Percentiles rank a stretch among this genome's conserved stretches.
phyloP scores from a whole-genome alignment of 2,329 filamentous ascomycete species.

The Fusarium globosum region DNA sequence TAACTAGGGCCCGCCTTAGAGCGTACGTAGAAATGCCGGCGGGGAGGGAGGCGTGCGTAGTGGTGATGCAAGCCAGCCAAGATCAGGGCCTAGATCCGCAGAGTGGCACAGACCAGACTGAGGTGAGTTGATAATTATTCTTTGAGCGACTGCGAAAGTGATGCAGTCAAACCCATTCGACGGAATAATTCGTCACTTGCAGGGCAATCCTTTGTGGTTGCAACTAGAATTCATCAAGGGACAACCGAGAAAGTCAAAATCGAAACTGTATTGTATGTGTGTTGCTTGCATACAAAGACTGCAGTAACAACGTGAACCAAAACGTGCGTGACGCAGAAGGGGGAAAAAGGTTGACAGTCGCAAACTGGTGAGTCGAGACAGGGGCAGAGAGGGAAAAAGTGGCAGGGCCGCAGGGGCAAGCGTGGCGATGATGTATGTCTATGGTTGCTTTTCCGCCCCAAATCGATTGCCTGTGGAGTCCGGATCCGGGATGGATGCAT shows the following conservation, averaged over 20 bases:
- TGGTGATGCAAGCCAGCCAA: conserved; percentile 48
- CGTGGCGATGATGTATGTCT: conserved; percentile 50
- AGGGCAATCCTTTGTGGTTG: conserved; percentile 10
- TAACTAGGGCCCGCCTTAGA: conserved; percentile 37
- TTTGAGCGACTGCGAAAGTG: conserved; percentile 18
- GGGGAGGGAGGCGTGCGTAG: conserved; percentile 44
- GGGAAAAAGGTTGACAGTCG: conserved; percentile 32
- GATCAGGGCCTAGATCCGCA: conserved; percentile 46
- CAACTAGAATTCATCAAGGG: conserved; percentile 5
- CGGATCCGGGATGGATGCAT: conserved; percentile 50
- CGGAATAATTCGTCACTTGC: conserved; percentile 2
- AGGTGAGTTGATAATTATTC: conserved; percentile 9
- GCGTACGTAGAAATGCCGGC: conserved; percentile 44
- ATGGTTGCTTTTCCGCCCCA: conserved; percentile 48
- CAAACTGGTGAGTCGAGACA: conserved; percentile 37
- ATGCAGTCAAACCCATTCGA: conserved; percentile 15
- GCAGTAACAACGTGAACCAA: background rate
- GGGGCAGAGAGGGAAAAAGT: conserved; percentile 42
- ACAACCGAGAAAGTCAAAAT: conserved; percentile 24
- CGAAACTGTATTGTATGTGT: conserved; percentile 12
- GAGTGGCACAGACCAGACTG: conserved; percentile 37
- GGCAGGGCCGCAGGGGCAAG: conserved; percentile 45
- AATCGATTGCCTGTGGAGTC: conserved; percentile 49
- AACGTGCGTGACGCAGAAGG: conserved; percentile 32
- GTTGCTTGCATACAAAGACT: background rate